Conservation (phyloP, 2,329 filamentous ascomycete species). For the Colletotrichum viniferum region DNA sequence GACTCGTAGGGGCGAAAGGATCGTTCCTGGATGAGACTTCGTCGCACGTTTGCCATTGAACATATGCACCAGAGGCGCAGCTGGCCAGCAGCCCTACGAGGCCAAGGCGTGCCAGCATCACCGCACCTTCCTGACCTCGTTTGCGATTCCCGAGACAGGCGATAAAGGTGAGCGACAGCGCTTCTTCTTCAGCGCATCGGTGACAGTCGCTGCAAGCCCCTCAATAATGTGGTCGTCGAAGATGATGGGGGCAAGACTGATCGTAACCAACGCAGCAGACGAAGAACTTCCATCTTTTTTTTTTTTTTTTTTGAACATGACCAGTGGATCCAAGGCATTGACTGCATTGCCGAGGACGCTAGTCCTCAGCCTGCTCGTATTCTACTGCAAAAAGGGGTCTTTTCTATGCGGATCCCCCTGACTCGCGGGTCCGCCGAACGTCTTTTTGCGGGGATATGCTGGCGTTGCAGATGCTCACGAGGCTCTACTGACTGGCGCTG, state of each 20-base stretch:
- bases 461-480: neutral
- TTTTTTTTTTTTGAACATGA: neutral
- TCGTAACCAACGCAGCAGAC: neutral
- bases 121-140: neutral
- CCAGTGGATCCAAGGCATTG: neutral
- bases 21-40: neutral
- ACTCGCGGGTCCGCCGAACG: neutral
- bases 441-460: neutral
- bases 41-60: conserved; percentile 23
- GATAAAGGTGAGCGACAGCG: neutral
- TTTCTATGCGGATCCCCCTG: neutral
- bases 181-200: neutral
- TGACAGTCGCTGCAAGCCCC: neutral
- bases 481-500: neutral
- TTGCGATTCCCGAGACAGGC: neutral
- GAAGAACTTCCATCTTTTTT: neutral
- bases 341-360: conserved; percentile 5
- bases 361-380: neutral
- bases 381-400: neutral
- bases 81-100: conserved; percentile 1
- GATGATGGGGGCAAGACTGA: neutral
- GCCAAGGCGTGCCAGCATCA: neutral
- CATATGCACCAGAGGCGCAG: conserved; percentile 19
- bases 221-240: neutral
- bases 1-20: neutral